Conservation (phyloP, 2,329 filamentous ascomycete species). For the Fulvia fulva region DNA sequence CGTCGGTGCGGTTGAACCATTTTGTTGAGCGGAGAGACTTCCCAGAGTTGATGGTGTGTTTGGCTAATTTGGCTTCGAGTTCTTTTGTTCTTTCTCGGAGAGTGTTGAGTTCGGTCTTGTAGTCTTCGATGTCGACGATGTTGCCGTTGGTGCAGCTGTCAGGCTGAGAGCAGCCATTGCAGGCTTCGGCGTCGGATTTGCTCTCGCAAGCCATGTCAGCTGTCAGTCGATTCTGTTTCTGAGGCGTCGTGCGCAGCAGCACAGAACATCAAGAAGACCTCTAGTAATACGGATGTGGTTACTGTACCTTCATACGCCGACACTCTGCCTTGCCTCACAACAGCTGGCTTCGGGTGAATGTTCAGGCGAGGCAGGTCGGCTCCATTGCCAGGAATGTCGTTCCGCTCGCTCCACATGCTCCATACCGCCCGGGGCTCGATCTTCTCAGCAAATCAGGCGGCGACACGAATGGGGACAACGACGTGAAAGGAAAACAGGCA, state of each 20-base stretch:
- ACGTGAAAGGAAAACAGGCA: background rate
- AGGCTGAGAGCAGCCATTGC: conserved; percentile 17
- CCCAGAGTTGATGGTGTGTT: conserved; percentile 5
- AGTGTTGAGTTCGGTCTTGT: conserved; percentile 27
- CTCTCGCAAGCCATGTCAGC: conserved; percentile 7
- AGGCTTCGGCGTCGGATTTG: conserved; percentile 8
- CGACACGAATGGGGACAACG: background rate
- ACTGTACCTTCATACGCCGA: background rate
- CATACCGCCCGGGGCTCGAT: background rate
- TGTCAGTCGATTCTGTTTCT: background rate
- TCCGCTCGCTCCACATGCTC: background rate
- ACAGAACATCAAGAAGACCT: background rate
- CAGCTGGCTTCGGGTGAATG: background rate
- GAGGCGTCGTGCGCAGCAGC: too few relatives aligned
- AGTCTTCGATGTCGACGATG: conserved; percentile 30
- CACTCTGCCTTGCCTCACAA: background rate
- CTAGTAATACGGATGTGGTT: background rate
- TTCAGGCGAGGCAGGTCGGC: background rate
- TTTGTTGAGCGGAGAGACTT: conserved; percentile 24
- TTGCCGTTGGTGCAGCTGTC: conserved; percentile 11
- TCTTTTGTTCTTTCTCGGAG: conserved; percentile 28
- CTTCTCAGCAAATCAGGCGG: background rate
- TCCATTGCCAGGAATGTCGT: background rate
- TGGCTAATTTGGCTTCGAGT: conserved; percentile 27
- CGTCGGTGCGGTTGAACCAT: conserved; percentile 30